phyloP scores from a whole-genome alignment of 2,329 filamentous ascomycete species.

The Aspergillus niger region DNA sequence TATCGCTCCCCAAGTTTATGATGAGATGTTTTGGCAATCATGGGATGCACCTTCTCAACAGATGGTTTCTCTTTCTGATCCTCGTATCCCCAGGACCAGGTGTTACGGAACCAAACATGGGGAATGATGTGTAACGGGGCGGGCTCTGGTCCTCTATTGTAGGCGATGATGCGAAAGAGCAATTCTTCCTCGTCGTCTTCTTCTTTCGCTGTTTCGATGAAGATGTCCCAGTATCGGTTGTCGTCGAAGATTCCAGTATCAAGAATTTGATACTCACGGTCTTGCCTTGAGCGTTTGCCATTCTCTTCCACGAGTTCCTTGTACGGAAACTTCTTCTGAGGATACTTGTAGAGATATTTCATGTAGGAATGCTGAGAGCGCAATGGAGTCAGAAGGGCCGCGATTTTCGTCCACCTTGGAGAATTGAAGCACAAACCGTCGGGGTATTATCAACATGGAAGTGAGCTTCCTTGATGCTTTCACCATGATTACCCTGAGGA shows the following conservation, averaged over 20 bases:
- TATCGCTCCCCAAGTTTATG: conserved; percentile 79
- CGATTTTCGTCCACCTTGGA: not conserved
- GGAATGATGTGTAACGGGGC: conserved; percentile 92
- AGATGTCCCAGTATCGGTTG: conserved; percentile 92
- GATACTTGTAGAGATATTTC: conserved; percentile 98
- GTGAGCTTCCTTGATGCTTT: conserved; percentile 94
- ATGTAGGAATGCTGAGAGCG: conserved; percentile 83
- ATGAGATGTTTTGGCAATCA: conserved; percentile 75
- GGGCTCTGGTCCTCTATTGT: conserved; percentile 88
- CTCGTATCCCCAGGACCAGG: conserved; percentile 92
- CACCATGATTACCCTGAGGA: conserved; percentile 94
- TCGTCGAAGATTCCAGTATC: conserved; percentile 89
- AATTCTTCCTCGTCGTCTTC: conserved; percentile 88
- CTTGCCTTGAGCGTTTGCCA: conserved; percentile 70
- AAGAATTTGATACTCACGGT: conserved; percentile 87
- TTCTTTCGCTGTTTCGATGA: conserved; percentile 95
- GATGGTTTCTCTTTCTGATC: conserved; percentile 73
- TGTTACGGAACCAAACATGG: conserved; percentile 96
- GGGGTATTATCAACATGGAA: conserved; percentile 97
- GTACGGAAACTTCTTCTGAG: conserved; percentile 89
- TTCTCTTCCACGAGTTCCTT: conserved; percentile 85
- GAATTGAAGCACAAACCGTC: conserved; percentile 48
- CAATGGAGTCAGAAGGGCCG: conserved; percentile 10
- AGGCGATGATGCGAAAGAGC: conserved; percentile 90
- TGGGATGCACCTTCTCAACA: conserved; percentile 67